These are phyloP conservation scores for Platanus orientalis DNA, from an alignment of 164 flowering plant genomes.

Conservation along the genomic window DNA sequence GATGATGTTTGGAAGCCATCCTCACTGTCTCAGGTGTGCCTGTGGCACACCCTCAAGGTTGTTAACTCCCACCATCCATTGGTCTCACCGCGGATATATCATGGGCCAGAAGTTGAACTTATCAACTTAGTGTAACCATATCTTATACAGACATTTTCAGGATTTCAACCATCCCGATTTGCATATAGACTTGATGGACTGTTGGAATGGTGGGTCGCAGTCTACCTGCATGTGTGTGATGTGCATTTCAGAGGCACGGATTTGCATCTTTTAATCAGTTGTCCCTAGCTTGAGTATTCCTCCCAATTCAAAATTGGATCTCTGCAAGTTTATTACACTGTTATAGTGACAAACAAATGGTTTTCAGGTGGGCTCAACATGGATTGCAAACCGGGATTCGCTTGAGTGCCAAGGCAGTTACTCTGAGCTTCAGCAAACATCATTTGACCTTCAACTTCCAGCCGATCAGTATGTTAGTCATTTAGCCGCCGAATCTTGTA, in stretches of 20 bases:
- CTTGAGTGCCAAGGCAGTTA: conserved; percentile 1
- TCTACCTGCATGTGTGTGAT: not conserved
- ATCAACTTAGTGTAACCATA: not conserved
- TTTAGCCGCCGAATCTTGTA: conserved; percentile 8
- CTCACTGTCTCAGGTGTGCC: not conserved
- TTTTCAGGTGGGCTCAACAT: conserved; percentile 24
- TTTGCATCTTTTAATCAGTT: not conserved
- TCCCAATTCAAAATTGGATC: not conserved
- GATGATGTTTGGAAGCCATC: not conserved
- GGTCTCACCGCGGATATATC: not conserved
- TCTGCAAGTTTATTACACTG: too few relatives aligned
- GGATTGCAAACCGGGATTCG: conserved; percentile 5
- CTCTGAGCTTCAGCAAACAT: conserved; percentile 16
- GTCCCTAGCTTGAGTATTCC: not conserved
- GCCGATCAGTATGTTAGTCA: conserved; percentile 26
- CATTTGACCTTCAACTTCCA: conserved; percentile 34
- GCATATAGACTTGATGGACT: not conserved
- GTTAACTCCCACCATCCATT: not conserved
- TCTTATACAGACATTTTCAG: not conserved
- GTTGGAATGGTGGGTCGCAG: not conserved
- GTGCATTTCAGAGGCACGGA: not conserved
- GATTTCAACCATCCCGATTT: not conserved
- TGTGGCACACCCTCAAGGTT: not conserved
- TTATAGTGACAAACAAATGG: not conserved
- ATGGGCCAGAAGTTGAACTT: not conserved